Evolutionary conservation across 1,139 yeast species (phyloP).

Genomic region (Kodamaea sp.): DNA sequence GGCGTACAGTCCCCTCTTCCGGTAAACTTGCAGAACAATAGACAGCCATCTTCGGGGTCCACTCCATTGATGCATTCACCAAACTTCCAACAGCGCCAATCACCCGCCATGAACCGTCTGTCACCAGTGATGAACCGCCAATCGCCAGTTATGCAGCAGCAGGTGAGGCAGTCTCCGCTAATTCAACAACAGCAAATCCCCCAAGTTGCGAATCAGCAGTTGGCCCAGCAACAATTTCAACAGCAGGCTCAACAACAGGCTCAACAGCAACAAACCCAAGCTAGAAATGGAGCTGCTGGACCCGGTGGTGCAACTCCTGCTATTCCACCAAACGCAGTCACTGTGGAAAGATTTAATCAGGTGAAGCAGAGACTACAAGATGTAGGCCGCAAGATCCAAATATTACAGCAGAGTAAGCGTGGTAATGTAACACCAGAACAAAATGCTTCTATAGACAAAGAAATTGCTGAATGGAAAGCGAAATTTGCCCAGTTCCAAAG

Average conservation of each 20-base stretch:
- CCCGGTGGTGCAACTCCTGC: slow-evolving; percentile 5
- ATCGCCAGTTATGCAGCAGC: slow-evolving; percentile 16
- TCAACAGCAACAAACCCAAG: slow-evolving; percentile 8
- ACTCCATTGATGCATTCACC: slow-evolving; percentile 16
- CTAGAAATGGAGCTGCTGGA: background rate
- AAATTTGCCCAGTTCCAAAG: slow-evolving; percentile 41
- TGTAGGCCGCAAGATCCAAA: slow-evolving; percentile 41
- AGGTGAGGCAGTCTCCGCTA: slow-evolving; percentile 8
- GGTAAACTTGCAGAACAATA: slow-evolving; percentile 7
- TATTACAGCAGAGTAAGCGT: slow-evolving; percentile 34
- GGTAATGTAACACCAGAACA: slow-evolving; percentile 34
- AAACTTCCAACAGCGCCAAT: slow-evolving; percentile 7
- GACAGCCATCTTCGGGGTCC: slow-evolving; percentile 14
- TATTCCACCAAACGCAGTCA: slow-evolving; percentile 32
- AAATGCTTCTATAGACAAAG: slow-evolving; percentile 34
- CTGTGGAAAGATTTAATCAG: slow-evolving; percentile 43
- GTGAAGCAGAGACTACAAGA: slow-evolving; percentile 42
- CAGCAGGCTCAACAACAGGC: slow-evolving; percentile 12
- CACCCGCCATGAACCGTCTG: slow-evolving; percentile 12
- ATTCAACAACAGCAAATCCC: slow-evolving; percentile 9
- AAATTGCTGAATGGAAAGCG: slow-evolving; percentile 34
- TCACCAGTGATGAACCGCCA: slow-evolving; percentile 15
- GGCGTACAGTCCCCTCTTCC: slow-evolving; percentile 8
- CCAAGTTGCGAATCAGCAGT: too few species aligned
- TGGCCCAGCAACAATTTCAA: slow-evolving; percentile 11